A percentile compares a stretch with the other conserved stretches of the same genome.
Conservation (phyloP, 2,329 filamentous ascomycete genomes). For the Moelleriella libera region DNA sequence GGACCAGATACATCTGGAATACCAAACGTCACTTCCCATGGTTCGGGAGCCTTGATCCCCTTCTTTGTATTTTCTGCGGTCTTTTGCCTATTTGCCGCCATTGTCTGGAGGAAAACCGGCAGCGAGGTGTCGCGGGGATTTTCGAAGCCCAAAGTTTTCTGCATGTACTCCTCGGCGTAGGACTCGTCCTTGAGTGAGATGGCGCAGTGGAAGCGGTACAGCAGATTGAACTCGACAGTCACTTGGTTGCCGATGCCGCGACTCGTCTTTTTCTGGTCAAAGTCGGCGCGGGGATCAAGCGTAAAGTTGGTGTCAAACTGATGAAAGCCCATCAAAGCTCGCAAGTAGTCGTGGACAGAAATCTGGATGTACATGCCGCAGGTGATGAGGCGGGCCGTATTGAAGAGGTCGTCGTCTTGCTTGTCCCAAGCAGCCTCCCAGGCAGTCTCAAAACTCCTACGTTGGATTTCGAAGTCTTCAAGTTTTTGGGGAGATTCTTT, state of each 20-base stretch:
- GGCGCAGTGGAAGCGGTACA: constrained; percentile 19
- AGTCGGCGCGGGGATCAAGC: constrained; percentile 18
- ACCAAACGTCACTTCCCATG: background rate
- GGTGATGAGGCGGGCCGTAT: constrained; percentile 27
- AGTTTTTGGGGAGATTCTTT: background rate
- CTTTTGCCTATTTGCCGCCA: constrained; percentile 18
- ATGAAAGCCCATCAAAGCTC: constrained; percentile 29
- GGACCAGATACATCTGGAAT: background rate
- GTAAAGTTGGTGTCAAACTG: constrained; percentile 42
- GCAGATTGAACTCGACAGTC: constrained; percentile 19
- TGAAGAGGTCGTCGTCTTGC: constrained; percentile 23
- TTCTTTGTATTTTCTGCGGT: constrained; percentile 35
- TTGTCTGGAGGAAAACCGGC: background rate
- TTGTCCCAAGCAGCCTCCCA: background rate
- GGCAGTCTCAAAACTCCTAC: background rate
- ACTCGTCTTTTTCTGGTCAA: constrained; percentile 11
- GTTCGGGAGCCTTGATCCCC: constrained; percentile 16
- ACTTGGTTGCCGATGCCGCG: constrained; percentile 19
- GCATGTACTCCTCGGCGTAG: constrained; percentile 13
- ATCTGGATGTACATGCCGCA: constrained; percentile 43
- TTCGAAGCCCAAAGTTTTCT: background rate
- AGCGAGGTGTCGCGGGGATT: background rate
- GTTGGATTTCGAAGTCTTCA: background rate
- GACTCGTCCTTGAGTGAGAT: constrained; percentile 16
- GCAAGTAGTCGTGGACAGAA: constrained; percentile 23